Percentiles rank a stretch among this genome's conserved stretches.
Conservation (phyloP, 1,139 yeast species). For the Debaryomyces nepalensis region DNA sequence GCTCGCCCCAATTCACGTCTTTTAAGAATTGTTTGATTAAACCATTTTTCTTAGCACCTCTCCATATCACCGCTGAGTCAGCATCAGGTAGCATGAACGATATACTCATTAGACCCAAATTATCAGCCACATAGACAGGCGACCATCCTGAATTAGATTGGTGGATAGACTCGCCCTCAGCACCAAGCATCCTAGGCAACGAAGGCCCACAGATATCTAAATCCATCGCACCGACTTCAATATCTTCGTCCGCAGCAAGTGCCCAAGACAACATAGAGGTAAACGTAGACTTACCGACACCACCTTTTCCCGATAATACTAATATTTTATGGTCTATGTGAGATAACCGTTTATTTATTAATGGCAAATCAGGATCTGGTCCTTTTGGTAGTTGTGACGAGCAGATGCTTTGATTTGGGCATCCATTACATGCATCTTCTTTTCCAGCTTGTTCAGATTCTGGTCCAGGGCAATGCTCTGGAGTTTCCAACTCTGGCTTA, state of each 20-base stretch:
- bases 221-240: conserved; percentile 96
- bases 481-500: conserved; percentile 47
- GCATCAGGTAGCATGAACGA: conserved; percentile 94
- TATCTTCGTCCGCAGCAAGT: conserved; percentile 81
- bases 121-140: conserved; percentile 95
- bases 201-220: conserved; percentile 98
- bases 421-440: conserved; percentile 91
- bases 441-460: conserved; percentile 93
- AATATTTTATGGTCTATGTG: conserved; percentile 80
- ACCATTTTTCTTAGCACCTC: conserved; percentile 94
- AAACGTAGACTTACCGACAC: conserved; percentile 97
- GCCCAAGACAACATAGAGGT: conserved; percentile 97
- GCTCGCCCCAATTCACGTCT: conserved; percentile 95
- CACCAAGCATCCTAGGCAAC: conserved; percentile 92
- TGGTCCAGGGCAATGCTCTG: conserved; percentile 99
- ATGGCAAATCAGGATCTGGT: conserved; percentile 91
- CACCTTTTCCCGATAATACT: conserved; percentile 95
- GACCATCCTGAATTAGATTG: conserved; percentile 94
- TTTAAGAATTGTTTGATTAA: conserved; percentile 90
- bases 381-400: conserved; percentile 83
- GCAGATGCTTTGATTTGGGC: conserved; percentile 92
- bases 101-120: conserved; percentile 93
- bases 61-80: conserved; percentile 95
- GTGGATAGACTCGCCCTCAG: conserved; percentile 84
- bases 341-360: conserved; percentile 69